Evolutionary conservation across 495 filamentous ascomycete species (phyloP).

Genomic region (Penicillium atrosanguineum): DNA sequence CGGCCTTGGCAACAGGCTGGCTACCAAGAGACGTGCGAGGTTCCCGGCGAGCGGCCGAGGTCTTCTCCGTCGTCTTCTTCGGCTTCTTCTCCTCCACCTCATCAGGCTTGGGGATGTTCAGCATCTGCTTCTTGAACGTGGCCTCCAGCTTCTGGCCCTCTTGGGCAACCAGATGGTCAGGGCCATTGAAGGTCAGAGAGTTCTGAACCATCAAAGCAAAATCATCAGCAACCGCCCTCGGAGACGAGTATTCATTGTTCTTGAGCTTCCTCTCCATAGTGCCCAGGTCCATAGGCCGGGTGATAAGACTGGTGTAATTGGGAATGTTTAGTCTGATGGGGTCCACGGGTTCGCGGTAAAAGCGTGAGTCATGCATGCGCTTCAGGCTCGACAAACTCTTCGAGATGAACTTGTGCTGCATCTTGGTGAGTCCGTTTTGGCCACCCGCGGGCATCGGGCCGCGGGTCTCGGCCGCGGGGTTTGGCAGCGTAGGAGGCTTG

Average conservation of each 20-base stretch:
- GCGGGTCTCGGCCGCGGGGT: slow-evolving; percentile 14
- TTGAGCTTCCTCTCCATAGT: slow-evolving; percentile 81
- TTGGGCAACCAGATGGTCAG: slow-evolving; percentile 64
- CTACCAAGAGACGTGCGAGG: slow-evolving; percentile 46
- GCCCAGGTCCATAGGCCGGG: slow-evolving; percentile 76
- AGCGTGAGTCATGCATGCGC: slow-evolving; percentile 70
- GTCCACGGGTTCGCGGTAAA: slow-evolving; percentile 77
- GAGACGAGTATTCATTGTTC: slow-evolving; percentile 57
- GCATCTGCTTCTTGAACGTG: slow-evolving; percentile 60
- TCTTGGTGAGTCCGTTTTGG: slow-evolving; percentile 44
- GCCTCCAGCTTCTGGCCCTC: slow-evolving; percentile 59
- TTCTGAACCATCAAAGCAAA: slow-evolving; percentile 75
- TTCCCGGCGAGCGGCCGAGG: slow-evolving; percentile 51
- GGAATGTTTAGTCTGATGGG: slow-evolving; percentile 63
- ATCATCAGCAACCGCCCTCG: slow-evolving; percentile 68
- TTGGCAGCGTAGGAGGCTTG: slow-evolving; percentile 33
- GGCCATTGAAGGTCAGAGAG: slow-evolving; percentile 76
- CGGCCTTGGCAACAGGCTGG: slow-evolving; percentile 32
- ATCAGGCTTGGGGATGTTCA: slow-evolving; percentile 45
- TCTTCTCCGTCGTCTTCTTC: slow-evolving; percentile 52
- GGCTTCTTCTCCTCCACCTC: slow-evolving; percentile 61
- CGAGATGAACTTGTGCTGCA: slow-evolving; percentile 56
- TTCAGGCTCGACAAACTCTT: slow-evolving; percentile 66
- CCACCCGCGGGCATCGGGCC: slow-evolving; percentile 8
- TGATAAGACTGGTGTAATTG: slow-evolving; percentile 67